Percentiles rank a stretch among this genome's conserved stretches.
Conservation (phyloP, 768 basidiomycete genomes). For the Cubamyces lactineus region DNA sequence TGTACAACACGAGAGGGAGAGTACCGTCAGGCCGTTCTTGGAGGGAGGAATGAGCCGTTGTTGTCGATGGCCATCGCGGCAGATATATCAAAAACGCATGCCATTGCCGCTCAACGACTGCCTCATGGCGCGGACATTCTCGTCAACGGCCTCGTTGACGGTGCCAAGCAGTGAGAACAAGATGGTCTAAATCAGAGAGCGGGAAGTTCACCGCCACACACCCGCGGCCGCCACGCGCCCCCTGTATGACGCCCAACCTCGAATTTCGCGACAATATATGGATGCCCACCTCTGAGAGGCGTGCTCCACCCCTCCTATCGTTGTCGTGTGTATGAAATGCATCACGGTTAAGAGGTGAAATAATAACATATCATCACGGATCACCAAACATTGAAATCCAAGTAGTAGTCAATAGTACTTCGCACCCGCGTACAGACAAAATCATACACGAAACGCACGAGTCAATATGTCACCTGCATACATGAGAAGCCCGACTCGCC, state of each 20-base stretch:
- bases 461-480: no score
- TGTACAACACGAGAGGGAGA: no score
- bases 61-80: neutral
- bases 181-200: neutral
- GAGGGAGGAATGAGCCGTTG: neutral
- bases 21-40: neutral
- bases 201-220: neutral
- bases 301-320: neutral
- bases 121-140: conserved; percentile 9
- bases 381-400: no score
- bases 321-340: no score
- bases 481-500: no score
- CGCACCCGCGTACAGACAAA: no score
- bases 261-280: no score
- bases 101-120: neutral
- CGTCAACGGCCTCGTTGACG: neutral
- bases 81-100: neutral
- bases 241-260: neutral
- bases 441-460: no score
- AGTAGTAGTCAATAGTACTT: no score
- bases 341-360: no score
- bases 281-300: no score
- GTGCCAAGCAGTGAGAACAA: neutral
- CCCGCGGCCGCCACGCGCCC: neutral
- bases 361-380: no score